Conservation (phyloP, 345 rosid species). For the Ceriops tagal region DNA sequence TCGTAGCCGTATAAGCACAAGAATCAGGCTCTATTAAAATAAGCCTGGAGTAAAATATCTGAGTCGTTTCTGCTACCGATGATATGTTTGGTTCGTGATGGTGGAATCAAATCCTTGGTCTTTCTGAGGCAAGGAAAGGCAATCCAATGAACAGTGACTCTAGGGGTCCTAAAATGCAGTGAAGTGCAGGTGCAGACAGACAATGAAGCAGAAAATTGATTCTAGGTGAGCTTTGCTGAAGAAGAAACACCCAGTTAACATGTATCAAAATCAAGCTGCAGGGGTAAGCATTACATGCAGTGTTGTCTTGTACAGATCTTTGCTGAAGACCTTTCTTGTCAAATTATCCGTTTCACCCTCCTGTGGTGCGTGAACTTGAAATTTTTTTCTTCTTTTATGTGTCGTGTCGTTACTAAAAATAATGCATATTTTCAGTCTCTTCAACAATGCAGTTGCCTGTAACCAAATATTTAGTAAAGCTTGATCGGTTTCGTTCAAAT, state of each 20-base stretch:
- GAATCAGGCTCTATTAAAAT: constrained; percentile 66
- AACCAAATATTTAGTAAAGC: no score
- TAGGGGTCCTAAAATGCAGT: not conserved
- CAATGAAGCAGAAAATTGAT: not conserved
- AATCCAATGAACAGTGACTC: not conserved
- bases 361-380: no score
- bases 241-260: not conserved
- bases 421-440: no score
- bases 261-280: not conserved
- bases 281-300: not conserved
- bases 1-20: constrained; percentile 45
- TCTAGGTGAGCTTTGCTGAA: not conserved
- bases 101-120: constrained; percentile 1
- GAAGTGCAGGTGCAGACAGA: not conserved
- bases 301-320: not conserved
- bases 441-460: no score
- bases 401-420: no score
- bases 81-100: not conserved
- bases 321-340: not conserved
- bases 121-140: constrained; percentile 8
- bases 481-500: no score
- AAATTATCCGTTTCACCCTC: not conserved
- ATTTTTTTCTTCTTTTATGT: no score
- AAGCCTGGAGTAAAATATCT: not conserved
- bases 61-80: constrained; percentile 1